Conservation (phyloP, 139 green algal genomes). For the Tetradesmus lagerheimii region DNA sequence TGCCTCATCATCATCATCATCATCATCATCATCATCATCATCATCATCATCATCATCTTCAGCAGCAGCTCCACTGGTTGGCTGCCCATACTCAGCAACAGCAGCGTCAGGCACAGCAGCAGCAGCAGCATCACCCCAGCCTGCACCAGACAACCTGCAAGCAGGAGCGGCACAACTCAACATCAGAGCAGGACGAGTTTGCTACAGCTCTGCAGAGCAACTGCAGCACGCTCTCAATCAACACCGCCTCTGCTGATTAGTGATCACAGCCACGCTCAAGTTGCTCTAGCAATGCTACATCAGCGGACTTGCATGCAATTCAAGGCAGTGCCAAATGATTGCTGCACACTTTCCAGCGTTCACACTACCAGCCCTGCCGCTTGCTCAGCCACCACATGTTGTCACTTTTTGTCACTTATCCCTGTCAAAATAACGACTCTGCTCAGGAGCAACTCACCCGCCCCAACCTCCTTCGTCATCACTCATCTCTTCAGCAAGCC, state of each 20-base stretch:
- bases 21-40: neutral
- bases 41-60: too few relatives aligned
- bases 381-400: neutral
- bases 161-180: neutral
- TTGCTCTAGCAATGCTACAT: too few relatives aligned
- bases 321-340: too few relatives aligned
- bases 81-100: neutral
- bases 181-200: neutral
- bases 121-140: neutral
- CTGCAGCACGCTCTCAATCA: neutral
- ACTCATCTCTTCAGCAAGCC: slow-evolving; percentile 41
- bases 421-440: neutral
- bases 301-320: too few relatives aligned
- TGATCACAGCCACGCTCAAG: too few relatives aligned
- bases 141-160: neutral
- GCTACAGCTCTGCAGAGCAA: too few relatives aligned
- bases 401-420: neutral
- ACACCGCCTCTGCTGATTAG: neutral
- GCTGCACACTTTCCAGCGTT: too few relatives aligned
- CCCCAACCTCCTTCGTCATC: slow-evolving; percentile 45
- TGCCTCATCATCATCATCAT: slow-evolving; percentile 56
- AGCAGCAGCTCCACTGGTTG: neutral
- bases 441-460: neutral
- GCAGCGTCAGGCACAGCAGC: neutral
- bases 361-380: too few relatives aligned